Conservation (phyloP, 345 rosid genomes). For the Stellera chamaejasme region DNA sequence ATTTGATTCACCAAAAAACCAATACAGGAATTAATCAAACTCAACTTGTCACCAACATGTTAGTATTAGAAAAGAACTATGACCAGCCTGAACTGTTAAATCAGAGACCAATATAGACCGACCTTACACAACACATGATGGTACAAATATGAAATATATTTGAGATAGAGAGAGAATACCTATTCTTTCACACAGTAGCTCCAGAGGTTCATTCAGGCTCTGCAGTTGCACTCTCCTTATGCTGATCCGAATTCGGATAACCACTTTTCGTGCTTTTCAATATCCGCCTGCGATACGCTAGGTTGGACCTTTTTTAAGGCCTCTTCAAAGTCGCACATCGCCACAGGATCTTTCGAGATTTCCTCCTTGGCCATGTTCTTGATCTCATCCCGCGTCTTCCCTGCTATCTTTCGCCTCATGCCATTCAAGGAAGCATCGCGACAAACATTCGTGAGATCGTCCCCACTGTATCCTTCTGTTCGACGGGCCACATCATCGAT, state of each 20-base stretch:
- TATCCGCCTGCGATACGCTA: conserved; percentile 89
- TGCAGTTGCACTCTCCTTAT: conserved; percentile 12
- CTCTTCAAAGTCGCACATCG: conserved; percentile 99
- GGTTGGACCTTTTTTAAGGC: conserved; percentile 88
- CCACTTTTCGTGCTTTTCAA: conserved; percentile 98
- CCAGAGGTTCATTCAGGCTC: not conserved
- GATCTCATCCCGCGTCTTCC: conserved; percentile 96
- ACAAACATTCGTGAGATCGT: conserved; percentile 95
- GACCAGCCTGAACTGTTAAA: too few species aligned
- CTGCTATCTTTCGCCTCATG: conserved; percentile 99
- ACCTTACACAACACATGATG: too few species aligned
- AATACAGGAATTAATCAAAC: too few species aligned
- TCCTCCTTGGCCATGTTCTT: conserved; percentile 99
- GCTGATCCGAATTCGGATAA: conserved; percentile 93
- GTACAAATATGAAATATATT: too few species aligned
- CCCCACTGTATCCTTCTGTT: conserved; percentile 98
- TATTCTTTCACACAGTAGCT: too few species aligned
- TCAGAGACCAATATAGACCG: too few species aligned
- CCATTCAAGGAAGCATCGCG: conserved; percentile 98
- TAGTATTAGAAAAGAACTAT: too few species aligned
- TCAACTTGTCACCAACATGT: too few species aligned
- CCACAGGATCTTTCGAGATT: conserved; percentile 94
- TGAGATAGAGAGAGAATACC: too few species aligned
- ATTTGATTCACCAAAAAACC: too few species aligned
- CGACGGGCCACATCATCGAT: conserved; percentile 86